Base-by-base conservation (phyloP, 208 protist species). In the Spongospora subterranea region DNA sequence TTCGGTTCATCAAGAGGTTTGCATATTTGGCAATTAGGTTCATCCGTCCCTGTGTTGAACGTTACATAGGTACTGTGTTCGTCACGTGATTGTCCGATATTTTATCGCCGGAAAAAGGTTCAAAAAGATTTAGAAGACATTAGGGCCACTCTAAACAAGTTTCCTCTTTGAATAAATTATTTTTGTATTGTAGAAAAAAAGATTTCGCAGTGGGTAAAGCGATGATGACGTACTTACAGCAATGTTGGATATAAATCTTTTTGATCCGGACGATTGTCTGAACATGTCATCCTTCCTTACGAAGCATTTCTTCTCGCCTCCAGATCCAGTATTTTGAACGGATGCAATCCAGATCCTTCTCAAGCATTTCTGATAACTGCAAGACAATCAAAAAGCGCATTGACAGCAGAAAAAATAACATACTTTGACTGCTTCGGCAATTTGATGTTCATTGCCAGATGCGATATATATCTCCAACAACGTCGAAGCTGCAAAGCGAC, bases 51-150 rank as follows among this genome's bases (percentile, higher is more conserved):
- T 38, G 45, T 24, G 29, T 93, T 96, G 98, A 92, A n/a, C n/a
- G n/a, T n/a, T n/a, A n/a, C n/a, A n/a, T 97, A 99, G 45, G 98
- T 99, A 0, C 89, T 98, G 0, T 97, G 97, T 92, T 96, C 95
- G 0, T 88, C 82, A n/a, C 66, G 82, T 53, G 98, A 99, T 93
- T 99, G 98, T 94, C 98, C 98, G 0, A 99, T 99, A 35, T 99
- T 99, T 94, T 99, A 99, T 95, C 98, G 98, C 96, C 96, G 98
- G 82, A 99, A 98, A 89, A 99, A 99, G 95, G 98, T 99, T 0
- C 97, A 99, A 93, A 99, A 99, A 90, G 98, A 99, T 93, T 90
- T 99, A 1, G 89, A 90, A 39, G 98, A 99, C 45, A 97, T 98
- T 76, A 95, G 98, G 91, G 93, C 94, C 17, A 90, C 96, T 13